phyloP scores from a whole-genome alignment of 345 rosid species.

The Erucastrum elatum region DNA sequence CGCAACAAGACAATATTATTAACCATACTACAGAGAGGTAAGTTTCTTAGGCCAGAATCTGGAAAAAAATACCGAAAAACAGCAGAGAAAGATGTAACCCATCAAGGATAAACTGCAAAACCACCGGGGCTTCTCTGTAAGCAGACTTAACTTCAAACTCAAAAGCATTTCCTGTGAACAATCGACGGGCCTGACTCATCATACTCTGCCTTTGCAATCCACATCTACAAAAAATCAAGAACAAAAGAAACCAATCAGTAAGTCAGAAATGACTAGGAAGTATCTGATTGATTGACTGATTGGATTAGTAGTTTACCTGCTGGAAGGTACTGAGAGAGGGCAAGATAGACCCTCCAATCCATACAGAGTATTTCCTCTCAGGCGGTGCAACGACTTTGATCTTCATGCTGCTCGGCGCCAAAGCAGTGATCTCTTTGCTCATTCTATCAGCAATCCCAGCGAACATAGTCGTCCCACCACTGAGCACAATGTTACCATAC shows the following conservation, averaged over 20 bases:
- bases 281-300: not conserved
- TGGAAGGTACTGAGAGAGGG: slow-evolving; percentile 94
- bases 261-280: not conserved
- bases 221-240: slow-evolving; percentile 52
- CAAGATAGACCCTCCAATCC: slow-evolving; percentile 89
- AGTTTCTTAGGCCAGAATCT: slow-evolving; percentile 19
- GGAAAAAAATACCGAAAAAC: slow-evolving; percentile 1
- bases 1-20: not conserved
- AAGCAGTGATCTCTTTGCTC: slow-evolving; percentile 89
- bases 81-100: slow-evolving; percentile 9
- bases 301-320: slow-evolving; percentile 48
- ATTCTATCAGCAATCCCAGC: slow-evolving; percentile 82
- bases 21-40: slow-evolving; percentile 19
- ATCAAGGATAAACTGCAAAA: slow-evolving; percentile 4
- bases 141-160: slow-evolving; percentile 38
- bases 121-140: slow-evolving; percentile 11
- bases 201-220: slow-evolving; percentile 88
- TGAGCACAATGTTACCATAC: slow-evolving; percentile 81
- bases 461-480: slow-evolving; percentile 95
- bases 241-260: not conserved
- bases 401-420: slow-evolving; percentile 94
- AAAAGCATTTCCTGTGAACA: slow-evolving; percentile 91
- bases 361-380: slow-evolving; percentile 86
- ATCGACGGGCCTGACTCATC: slow-evolving; percentile 90
- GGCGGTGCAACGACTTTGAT: slow-evolving; percentile 91